Evolutionary conservation across 1,284 basidiomycete species (phyloP), one percentile per base, ranked within the genome.

Genomic region (Xerocomus nothofagi): DNA sequence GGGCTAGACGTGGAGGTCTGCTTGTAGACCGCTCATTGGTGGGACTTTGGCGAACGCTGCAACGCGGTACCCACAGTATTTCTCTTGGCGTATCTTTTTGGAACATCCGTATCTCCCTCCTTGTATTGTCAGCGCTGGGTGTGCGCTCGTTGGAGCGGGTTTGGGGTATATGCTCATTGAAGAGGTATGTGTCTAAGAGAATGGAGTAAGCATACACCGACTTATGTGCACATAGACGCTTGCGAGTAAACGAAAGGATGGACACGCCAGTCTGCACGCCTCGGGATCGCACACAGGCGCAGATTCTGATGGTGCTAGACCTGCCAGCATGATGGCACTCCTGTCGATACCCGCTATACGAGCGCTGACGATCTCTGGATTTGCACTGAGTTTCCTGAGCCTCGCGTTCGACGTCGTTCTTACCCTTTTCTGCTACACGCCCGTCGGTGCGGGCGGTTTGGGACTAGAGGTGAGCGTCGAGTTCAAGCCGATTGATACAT

Each of bases 101-200:
- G 39, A 61, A 12, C 40, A 58, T 43, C 60, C 57, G 0, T 65
- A 62, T n/a, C 51, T 65, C n/a, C 62, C 50, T 23, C 60, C 62
- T 17, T 61, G 60, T 31, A 27, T 59, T 6, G 47, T 41, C 6
- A 60, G 51, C 5, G 55, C 57, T 14, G 42, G 20, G 0, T 60
- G 50, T 42, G 48, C 57, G 0, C 33, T 61, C 6, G 2, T 53
- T 17, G 54, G 49, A 20, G 47, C 40, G 0, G 47, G 36, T 2
- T 21, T 63, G 9, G 60, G 62, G 11, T 63, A 55, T 44, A 17
- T 3, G 7, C 9, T 65, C 8, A 65, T 65, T 2, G 37, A 65
- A 56, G 59, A 61, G 59, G 59, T 61, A 46, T 12, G 40, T 1
- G 9, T 15, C 33, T 1, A 33, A 17, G 18, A 38, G 6, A 2